Evolutionary conservation across 352 stramenopile genomes (phyloP), one percentile per base, ranked within the genome.

Genomic region (Pythium apleroticum): DNA sequence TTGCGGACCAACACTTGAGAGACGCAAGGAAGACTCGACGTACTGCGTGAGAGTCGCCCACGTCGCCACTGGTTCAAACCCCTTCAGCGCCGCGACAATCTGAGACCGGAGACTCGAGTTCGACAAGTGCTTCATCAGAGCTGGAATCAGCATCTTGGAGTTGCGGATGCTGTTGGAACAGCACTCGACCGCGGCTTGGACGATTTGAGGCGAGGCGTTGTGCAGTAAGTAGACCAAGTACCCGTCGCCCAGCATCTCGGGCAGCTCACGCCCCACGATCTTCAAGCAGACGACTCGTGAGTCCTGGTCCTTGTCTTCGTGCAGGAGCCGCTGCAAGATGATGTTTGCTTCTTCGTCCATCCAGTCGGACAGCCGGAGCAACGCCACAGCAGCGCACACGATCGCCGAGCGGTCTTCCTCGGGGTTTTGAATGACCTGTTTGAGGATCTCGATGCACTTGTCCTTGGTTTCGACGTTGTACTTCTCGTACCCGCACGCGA

Each of bases 321-420:
- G 87, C 12, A 96, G 71, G 3, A 96, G 57, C 25, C 79, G 67
- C 52, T 96, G 87, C 20, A 96, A 73, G 60, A 92, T 74, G 19
- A 94, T 30, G 52, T 92, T 94, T 1, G 87, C 81, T 59, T 88
- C 77, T 78, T 96, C 85, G 50, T 96, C 78, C 81, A 94, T 96
- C 85, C 85, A 96, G 43, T 96, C 81, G 0, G 84, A 91, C 9
- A 91, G 43, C 4, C 82, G 77, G 3, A 96, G 57, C 12, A 93
- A 64, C 4, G 85, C 85, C 10, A 96, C 86, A 10, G 87, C 85
- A 28, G 85, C 79, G 43, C 85, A 92, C 4, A 94, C 85, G 12
- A 77, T 74, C 0, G 89, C 73, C 0, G 83, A 91, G 41, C 89
- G 77, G 35, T 95, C 86, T 70, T 90, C 82, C 1, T 81, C 72